phyloP scores from a whole-genome alignment of 192 early-diverging fungal species.

The Martensiomyces pterosporus region DNA sequence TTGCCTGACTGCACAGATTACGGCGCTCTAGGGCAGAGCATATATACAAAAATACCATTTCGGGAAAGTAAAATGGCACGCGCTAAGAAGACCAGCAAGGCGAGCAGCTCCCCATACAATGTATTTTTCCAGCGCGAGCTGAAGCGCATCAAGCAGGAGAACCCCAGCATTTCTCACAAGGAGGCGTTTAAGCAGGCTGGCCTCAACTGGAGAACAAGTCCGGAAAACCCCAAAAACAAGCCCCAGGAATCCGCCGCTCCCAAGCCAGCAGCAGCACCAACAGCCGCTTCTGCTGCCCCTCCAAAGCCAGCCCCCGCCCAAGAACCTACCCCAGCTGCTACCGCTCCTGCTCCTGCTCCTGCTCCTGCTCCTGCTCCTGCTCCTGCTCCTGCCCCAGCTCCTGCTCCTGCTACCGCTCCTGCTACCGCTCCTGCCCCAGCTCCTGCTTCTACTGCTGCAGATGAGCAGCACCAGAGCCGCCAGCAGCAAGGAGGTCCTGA shows the following conservation, averaged over 20 bases:
- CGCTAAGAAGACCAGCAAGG: slow-evolving; percentile 21
- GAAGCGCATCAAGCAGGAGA: slow-evolving; percentile 36
- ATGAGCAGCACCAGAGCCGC: no score
- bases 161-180: slow-evolving; percentile 42
- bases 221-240: slow-evolving; percentile 38
- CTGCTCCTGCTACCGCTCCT: slow-evolving; percentile 4
- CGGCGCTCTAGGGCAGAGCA: no score
- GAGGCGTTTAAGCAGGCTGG: slow-evolving; percentile 47
- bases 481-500: no score
- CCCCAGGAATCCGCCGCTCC: slow-evolving; percentile 1
- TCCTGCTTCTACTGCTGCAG: no score
- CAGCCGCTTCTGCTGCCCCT: neutral
- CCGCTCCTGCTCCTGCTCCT: neutral
- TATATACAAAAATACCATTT: no score
- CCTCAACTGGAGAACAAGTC: slow-evolving; percentile 40
- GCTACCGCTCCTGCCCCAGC: no score
- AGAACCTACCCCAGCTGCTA: slow-evolving; percentile 1
- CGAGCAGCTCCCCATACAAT: slow-evolving; percentile 21
- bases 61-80: no score
- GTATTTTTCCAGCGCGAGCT: slow-evolving; percentile 40
- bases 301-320: no score
- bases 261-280: slow-evolving; percentile 1
- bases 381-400: neutral
- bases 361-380: slow-evolving; percentile 1
- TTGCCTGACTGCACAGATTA: no score